Percentiles rank a stretch among this genome's conserved stretches.
Evolutionary conservation across 768 basidiomycete genomes (phyloP).

Genomic region (Russula emetica): DNA sequence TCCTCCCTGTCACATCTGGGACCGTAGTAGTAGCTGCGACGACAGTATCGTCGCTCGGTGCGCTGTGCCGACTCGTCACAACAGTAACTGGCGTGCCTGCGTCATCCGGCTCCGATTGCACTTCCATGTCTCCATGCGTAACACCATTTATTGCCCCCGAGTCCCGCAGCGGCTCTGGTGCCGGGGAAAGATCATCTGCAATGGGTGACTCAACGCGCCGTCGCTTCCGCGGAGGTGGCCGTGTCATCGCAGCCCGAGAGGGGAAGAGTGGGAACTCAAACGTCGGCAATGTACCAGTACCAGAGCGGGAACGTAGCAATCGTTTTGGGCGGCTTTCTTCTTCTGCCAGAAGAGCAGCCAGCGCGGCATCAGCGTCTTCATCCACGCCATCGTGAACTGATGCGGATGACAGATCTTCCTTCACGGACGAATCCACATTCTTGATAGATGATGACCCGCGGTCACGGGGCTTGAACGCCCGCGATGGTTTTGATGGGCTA

Average conservation of each 20-base stretch:
- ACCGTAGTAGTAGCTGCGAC: slow-evolving; percentile 35
- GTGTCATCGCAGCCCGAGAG: slow-evolving; percentile 2
- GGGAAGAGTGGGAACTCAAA: slow-evolving; percentile 22
- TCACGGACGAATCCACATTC: slow-evolving; percentile 25
- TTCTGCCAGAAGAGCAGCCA: slow-evolving; percentile 33
- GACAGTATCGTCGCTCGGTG: slow-evolving; percentile 56
- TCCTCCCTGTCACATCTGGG: background rate
- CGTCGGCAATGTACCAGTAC: slow-evolving; percentile 27
- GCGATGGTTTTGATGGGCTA: slow-evolving; percentile 13
- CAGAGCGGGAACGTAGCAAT: slow-evolving; percentile 34
- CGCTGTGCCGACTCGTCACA: slow-evolving; percentile 49
- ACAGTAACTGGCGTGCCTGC: slow-evolving; percentile 48
- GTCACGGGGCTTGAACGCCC: slow-evolving; percentile 6
- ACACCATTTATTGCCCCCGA: slow-evolving; percentile 6
- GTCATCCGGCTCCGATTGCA: slow-evolving; percentile 48
- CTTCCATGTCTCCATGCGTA: slow-evolving; percentile 30
- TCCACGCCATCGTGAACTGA: slow-evolving; percentile 19
- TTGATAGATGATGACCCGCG: slow-evolving; percentile 7
- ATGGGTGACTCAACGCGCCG: slow-evolving; percentile 34
- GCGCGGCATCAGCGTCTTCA: slow-evolving; percentile 30
- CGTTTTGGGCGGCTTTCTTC: slow-evolving; percentile 32
- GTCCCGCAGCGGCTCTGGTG: slow-evolving; percentile 18
- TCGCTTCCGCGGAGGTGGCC: slow-evolving; percentile 31
- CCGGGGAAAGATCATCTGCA: slow-evolving; percentile 24
- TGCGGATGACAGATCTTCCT: slow-evolving; percentile 25